Base-by-base conservation (phyloP, 2,329 filamentous ascomycete genomes). In the Alternaria metachromatica region DNA sequence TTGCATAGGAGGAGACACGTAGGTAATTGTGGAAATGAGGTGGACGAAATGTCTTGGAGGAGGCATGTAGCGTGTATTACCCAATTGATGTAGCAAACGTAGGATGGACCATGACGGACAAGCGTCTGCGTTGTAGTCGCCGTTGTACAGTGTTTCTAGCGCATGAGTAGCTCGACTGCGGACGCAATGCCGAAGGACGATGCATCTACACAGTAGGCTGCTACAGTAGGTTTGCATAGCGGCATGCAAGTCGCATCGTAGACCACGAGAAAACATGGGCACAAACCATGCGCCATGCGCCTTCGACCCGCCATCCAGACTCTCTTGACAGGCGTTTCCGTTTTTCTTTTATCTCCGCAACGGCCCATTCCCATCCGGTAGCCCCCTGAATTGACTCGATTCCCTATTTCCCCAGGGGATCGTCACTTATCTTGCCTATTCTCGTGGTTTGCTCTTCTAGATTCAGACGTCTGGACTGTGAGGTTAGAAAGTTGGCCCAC, bases 1-100 rank as follows among this genome's bases (percentile, higher is more conserved):
- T 46, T 65, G 66, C 64, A 70, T 57, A 21, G 58, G 44, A 55
- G 57, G 48, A 57, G 59, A 64, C 60, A 63, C 55, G 66, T 66
- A 66, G 63, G 59, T 26, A 20, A 44, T 33, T 18, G 53, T 58
- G 50, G 51, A 55, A 43, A 62, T 60, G 46, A 54, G n/a, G 4
- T 37, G 20, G 15, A 37, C 46, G 48, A 25, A 48, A 21, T 50
- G 55, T 55, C 41, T 37, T 48, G 51, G 30, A 28, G 41, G 44
- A 53, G 25, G 20, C 21, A 45, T 18, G 26, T 33, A 20, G 49
- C 49, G 30, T 18, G 49, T 51, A 18, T 50, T 50, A 50, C 25
- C 28, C 46, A 30, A 28, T 50, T 11, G 26, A 20, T 53, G 57
- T 30, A 30, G 57, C 51, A 33, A 49, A 44, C 18, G 33, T 43